These are phyloP conservation scores for Lecanicillium sp. DNA, from an alignment of 2,329 filamentous ascomycete species.

Conservation along the genomic window DNA sequence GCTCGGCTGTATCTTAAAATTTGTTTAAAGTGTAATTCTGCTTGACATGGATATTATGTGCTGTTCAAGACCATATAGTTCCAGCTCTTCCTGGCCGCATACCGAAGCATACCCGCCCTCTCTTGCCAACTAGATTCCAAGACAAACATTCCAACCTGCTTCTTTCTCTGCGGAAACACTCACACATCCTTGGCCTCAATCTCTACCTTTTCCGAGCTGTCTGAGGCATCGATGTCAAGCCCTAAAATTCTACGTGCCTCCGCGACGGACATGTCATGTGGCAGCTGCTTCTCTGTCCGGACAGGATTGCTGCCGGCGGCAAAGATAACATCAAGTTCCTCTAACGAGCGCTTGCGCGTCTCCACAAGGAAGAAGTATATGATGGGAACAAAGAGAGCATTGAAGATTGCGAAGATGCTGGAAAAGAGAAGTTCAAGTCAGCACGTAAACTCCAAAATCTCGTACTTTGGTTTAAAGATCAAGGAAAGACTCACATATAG, in stretches of 20 bases:
- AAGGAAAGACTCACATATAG: background rate
- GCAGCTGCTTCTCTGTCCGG: background rate
- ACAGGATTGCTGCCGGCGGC: background rate
- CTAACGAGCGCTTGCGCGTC: background rate
- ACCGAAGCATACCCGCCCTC: no score
- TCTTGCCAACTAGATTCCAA: no score
- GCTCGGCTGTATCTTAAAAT: no score
- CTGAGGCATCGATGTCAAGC: background rate
- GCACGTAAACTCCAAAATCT: no score
- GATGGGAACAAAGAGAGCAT: background rate
- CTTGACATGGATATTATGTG: no score
- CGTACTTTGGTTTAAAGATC: background rate
- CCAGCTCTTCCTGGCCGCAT: no score
- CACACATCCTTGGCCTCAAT: background rate
- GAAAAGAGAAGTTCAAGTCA: no score
- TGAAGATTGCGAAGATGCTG: background rate
- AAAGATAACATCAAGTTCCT: slow-evolving; percentile 1
- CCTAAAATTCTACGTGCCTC: background rate
- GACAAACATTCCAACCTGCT: no score
- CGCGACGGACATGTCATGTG: background rate
- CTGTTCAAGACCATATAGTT: no score
- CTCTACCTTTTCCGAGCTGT: background rate
- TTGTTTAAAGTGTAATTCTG: no score
- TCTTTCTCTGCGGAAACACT: no score
- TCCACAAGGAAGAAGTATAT: background rate